Conservation (phyloP, 176 grass and related monocot genomes). For the Triticum urartu region DNA sequence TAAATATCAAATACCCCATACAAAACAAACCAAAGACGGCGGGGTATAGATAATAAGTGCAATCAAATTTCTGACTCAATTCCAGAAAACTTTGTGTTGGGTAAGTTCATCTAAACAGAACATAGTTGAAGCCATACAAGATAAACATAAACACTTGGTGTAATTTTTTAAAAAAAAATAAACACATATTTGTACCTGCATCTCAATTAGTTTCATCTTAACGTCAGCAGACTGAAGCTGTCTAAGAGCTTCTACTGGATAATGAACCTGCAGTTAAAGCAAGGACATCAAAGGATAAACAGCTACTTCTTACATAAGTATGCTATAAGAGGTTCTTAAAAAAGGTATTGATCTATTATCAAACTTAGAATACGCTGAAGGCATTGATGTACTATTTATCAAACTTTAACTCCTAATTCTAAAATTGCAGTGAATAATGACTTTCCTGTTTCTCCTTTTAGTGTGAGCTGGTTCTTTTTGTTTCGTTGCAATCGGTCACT, state of each 20-base stretch:
- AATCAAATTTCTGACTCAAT: background rate
- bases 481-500: background rate
- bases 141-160: background rate
- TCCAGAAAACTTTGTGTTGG: background rate
- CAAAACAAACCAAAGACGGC: background rate
- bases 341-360: background rate
- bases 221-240: constrained; percentile 49
- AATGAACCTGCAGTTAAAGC: constrained; percentile 64
- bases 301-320: constrained; percentile 17
- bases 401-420: background rate
- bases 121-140: constrained; percentile 7
- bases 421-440: background rate
- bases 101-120: background rate
- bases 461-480: background rate
- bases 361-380: background rate
- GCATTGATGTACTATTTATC: background rate
- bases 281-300: constrained; percentile 21
- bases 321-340: background rate
- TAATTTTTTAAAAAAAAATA: background rate
- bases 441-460: background rate
- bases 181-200: constrained; percentile 49
- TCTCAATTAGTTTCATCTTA: constrained; percentile 70
- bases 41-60: constrained; percentile 1
- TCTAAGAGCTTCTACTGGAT: constrained; percentile 84
- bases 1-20: background rate